Evolutionary conservation across 331 rosid genomes (phyloP).

Genomic region (Dryas integrifolia): DNA sequence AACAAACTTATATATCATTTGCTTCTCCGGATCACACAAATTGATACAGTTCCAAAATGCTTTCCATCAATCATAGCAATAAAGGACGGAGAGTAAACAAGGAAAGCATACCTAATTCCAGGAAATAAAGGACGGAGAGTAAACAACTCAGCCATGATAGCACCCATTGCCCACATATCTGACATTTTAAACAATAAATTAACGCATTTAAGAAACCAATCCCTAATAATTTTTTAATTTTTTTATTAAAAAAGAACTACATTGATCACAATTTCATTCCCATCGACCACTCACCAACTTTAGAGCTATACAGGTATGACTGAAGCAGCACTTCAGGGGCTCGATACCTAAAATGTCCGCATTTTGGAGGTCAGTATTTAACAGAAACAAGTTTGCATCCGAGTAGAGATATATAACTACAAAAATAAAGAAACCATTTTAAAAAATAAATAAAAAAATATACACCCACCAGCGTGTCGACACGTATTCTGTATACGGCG

Average conservation of each 20-base stretch:
- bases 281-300: slow-evolving; percentile 74
- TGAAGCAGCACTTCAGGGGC: slow-evolving; percentile 99
- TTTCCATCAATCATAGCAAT: background rate
- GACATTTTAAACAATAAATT: background rate
- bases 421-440: background rate
- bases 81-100: slow-evolving; percentile 70
- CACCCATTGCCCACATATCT: slow-evolving; percentile 99
- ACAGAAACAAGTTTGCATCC: background rate
- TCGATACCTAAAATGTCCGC: slow-evolving; percentile 63
- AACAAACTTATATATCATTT: background rate
- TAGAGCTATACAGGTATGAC: slow-evolving; percentile 68
- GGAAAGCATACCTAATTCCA: slow-evolving; percentile 60
- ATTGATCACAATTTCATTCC: background rate
- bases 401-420: background rate
- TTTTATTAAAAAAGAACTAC: background rate
- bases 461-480: slow-evolving; percentile 84
- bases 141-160: slow-evolving; percentile 92
- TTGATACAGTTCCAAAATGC: background rate
- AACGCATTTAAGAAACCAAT: background rate
- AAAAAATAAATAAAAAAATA: background rate
- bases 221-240: background rate
- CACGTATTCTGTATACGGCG: slow-evolving; percentile 93
- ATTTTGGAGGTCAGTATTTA: slow-evolving; percentile 15
- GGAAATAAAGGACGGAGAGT: slow-evolving; percentile 95
- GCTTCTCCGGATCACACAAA: background rate